Evolutionary conservation across 768 basidiomycete genomes (phyloP).

Genomic region (Leccinum variicolor): DNA sequence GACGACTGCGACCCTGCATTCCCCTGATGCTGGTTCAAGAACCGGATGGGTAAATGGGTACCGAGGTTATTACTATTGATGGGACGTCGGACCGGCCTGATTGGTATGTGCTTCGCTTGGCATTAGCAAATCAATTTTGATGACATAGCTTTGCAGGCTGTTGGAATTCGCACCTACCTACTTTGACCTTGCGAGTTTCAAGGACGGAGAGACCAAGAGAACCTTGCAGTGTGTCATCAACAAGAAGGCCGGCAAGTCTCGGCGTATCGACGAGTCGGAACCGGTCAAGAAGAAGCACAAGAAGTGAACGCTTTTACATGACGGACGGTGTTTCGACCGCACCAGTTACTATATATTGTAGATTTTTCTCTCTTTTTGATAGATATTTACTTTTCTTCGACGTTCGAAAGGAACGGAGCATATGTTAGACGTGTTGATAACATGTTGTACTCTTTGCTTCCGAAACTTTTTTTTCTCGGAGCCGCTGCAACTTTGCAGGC

Average conservation of each 20-base stretch:
- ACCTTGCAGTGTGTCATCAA: constrained; percentile 51
- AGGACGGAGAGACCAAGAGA: constrained; percentile 68
- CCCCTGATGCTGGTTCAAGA: no score
- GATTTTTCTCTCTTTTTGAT: no score
- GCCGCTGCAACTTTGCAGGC: no score
- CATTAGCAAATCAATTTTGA: neutral
- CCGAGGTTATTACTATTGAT: no score
- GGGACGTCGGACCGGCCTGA: constrained; percentile 79
- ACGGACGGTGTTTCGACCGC: neutral
- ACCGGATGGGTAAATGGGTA: no score
- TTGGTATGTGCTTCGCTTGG: constrained; percentile 54
- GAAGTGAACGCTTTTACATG: neutral
- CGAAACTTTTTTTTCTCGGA: no score
- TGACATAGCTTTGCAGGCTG: constrained; percentile 40
- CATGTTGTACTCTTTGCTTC: no score
- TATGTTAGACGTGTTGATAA: no score
- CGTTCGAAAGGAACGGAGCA: no score
- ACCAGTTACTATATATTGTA: no score
- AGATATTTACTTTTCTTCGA: no score
- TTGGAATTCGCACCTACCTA: constrained; percentile 62
- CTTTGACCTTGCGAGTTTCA: constrained; percentile 65
- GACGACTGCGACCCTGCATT: no score
- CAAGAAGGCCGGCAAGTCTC: constrained; percentile 49
- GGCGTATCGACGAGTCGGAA: constrained; percentile 4
- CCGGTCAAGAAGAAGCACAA: constrained; percentile 18